These are phyloP conservation scores for Colletotrichum karsti DNA, from an alignment of 2,329 filamentous ascomycete species.

Conservation along the genomic window DNA sequence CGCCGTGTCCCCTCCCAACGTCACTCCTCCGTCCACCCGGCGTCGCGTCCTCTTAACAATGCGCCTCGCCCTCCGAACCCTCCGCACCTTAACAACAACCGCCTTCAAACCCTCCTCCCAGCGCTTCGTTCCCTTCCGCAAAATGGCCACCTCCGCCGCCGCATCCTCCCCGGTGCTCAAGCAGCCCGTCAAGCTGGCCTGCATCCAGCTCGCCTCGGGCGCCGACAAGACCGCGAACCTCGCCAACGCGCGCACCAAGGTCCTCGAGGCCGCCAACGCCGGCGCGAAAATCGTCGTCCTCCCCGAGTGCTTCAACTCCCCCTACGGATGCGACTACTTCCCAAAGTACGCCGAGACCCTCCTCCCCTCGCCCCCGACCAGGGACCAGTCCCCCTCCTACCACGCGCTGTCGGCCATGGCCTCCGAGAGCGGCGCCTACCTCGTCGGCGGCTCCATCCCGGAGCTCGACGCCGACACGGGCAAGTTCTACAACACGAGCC, in stretches of 20 bases:
- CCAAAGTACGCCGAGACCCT: conserved; percentile 91
- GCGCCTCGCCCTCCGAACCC: conserved; percentile 19
- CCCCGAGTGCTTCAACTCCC: conserved; percentile 98
- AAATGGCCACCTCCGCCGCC: conserved; percentile 34
- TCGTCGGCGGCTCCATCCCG: conserved; percentile 93
- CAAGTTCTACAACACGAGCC: conserved; percentile 90
- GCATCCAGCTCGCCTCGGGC: conserved; percentile 83
- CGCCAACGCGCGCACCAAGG: conserved; percentile 79
- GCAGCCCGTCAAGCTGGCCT: conserved; percentile 80
- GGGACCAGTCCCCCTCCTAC: conserved; percentile 80
- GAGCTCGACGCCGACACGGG: conserved; percentile 68
- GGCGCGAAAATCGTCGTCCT: conserved; percentile 91
- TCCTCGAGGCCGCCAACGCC: conserved; percentile 78
- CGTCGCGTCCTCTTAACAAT: background rate
- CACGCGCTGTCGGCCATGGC: conserved; percentile 85
- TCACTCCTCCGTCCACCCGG: background rate
- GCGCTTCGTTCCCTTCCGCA: conserved; percentile 20
- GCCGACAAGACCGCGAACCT: conserved; percentile 89
- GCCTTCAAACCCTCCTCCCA: background rate
- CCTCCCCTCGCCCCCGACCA: conserved; percentile 76
- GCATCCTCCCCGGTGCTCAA: conserved; percentile 67
- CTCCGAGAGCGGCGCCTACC: conserved; percentile 78
- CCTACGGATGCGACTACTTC: conserved; percentile 92
- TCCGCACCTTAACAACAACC: background rate
- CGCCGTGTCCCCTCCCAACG: background rate